Evolutionary conservation across 129 eudicot species (phyloP).

Genomic region (Pittosporum tobira): DNA sequence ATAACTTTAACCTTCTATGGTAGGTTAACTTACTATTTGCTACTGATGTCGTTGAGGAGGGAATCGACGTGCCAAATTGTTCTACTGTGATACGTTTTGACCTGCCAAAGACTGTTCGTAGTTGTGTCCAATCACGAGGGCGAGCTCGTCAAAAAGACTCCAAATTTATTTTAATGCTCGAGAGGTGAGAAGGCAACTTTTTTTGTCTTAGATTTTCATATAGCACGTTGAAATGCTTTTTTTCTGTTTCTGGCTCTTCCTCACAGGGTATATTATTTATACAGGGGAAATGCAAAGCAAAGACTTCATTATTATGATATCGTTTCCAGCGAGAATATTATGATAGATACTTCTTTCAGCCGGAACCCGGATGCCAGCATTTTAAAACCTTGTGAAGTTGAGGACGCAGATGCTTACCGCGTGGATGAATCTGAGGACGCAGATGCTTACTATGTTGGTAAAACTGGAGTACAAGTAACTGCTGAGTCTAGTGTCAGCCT

Average conservation of each 20-base stretch:
- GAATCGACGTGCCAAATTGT: constrained; percentile 47
- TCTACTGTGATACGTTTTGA: constrained; percentile 66
- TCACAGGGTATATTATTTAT: no score
- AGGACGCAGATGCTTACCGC: no score
- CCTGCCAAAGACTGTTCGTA: constrained; percentile 53
- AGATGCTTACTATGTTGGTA: constrained; percentile 36
- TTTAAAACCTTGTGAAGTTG: no score
- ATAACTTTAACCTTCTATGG: background rate
- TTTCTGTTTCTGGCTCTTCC: no score
- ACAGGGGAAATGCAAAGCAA: constrained; percentile 64
- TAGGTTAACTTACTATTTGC: constrained; percentile 68
- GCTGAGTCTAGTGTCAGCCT: constrained; percentile 52
- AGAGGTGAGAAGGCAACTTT: no score
- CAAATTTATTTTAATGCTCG: constrained; percentile 48
- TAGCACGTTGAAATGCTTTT: no score
- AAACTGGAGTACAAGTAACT: constrained; percentile 67
- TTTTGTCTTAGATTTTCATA: no score
- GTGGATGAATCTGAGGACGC: no score
- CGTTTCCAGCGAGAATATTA: constrained; percentile 40
- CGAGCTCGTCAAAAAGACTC: constrained; percentile 50
- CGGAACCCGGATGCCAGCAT: constrained; percentile 26
- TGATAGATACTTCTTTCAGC: constrained; percentile 32
- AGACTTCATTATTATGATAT: constrained; percentile 43
- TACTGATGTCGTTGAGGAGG: constrained; percentile 67
- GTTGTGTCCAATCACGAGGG: constrained; percentile 54